Base-by-base conservation (phyloP, 2,329 filamentous ascomycete species). In the Fusarium agapanthi region DNA sequence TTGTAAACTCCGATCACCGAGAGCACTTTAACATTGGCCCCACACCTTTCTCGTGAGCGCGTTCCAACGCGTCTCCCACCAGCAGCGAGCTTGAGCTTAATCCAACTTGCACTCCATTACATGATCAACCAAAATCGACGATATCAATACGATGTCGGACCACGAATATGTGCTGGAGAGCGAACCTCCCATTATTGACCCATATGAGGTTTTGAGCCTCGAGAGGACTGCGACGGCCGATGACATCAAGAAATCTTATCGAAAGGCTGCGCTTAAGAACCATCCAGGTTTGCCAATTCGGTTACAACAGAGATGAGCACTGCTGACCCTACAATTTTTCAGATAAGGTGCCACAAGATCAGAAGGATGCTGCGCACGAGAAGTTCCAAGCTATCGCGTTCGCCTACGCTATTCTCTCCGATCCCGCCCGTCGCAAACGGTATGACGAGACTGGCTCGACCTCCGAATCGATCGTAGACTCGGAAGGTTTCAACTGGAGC, bases 371-470 rank as follows among this genome's bases (percentile, higher is more conserved):
- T 45, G 95, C 96, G 5, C 92, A 97, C 76, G 86, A 87, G 68
- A 92, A 89, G 60, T 99, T 99, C 81, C 96, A 99, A 82, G 87
- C 92, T 75, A 91, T 99, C 75, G 95, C 95, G 30, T 95, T 98
- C 78, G 95, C 96, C 58, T 97, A 98, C 79, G 95, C 95, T 38
- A 89, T 99, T 55, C 92, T 99, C 40, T 97, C 94, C 37, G 94
- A 98, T 76, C 87, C 92, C 28, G 86, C 87, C 26, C 90, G 96
- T 59, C 93, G 96, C 75, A 90, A 91, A 76, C 93, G 94, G 66
- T 99, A 97, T 84, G 95, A 99, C 80, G 87, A 88, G 59, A 98
- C 95, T 0, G 96, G 96, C 61, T 96, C 92, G 62, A 98, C 95
- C 1, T 90, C 93, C 16, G 95, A 98, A 79, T 91, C 90, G 14